Conservation (phyloP, 1,284 basidiomycete genomes). For the Bondarzewia mesenterica region DNA sequence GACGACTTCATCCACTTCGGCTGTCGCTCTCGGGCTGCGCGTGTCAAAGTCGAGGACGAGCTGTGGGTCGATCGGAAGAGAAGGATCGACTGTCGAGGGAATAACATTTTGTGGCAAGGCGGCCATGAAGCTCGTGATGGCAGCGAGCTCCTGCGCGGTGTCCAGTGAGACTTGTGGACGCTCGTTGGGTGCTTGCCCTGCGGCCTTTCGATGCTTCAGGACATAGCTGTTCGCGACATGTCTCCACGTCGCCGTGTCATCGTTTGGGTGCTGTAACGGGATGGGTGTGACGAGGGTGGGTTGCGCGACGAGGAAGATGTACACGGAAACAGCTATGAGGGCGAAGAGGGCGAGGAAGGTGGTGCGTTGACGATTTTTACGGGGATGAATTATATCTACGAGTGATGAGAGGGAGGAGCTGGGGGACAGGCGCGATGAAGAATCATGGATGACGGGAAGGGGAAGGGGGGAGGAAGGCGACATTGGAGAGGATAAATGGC, state of each 20-base stretch:
- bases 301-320: constrained; percentile 12
- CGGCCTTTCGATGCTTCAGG: neutral
- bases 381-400: constrained; percentile 10
- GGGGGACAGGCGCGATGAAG: constrained; percentile 2
- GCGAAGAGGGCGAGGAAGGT: constrained; percentile 12
- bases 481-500: constrained; percentile 1
- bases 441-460: neutral
- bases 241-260: constrained; percentile 7
- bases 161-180: constrained; percentile 38
- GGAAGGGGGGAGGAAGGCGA: neutral
- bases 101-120: constrained; percentile 75
- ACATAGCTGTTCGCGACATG: constrained; percentile 4
- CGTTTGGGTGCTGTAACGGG: neutral
- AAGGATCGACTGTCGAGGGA: constrained; percentile 58
- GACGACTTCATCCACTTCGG: constrained; percentile 29
- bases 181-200: constrained; percentile 1
- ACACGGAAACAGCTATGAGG: constrained; percentile 10
- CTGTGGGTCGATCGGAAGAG: constrained; percentile 63
- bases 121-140: constrained; percentile 70
- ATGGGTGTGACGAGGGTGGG: constrained; percentile 5
- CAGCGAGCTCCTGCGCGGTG: constrained; percentile 65
- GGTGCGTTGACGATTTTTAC: constrained; percentile 10
- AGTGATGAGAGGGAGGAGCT: constrained; percentile 3
- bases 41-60: constrained; percentile 82
- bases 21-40: constrained; percentile 32